Evolutionary conservation across 352 stramenopile genomes (phyloP), one percentile per base, ranked within the genome.

Genomic region (Phytopythium helicoides): DNA sequence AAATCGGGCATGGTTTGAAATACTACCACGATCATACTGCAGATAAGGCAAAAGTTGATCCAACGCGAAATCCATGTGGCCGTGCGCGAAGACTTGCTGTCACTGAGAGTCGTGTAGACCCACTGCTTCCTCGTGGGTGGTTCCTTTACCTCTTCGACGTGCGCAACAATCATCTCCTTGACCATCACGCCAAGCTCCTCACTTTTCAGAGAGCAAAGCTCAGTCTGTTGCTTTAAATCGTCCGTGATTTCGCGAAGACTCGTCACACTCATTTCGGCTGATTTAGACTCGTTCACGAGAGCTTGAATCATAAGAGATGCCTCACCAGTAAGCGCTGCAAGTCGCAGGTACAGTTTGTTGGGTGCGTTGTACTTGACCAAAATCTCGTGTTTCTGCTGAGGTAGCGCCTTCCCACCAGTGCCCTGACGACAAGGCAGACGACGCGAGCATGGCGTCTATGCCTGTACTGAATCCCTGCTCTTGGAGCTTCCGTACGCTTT

Each of bases 1-100:
- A 91, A 52, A 21, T 91, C 81, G 1, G 81, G 81, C 78, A 91
- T 89, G 16, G 81, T 91, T 52, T 91, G 73, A 40, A 88, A 80
- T 23, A 87, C 64, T n/a, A 91, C 75, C 35, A 88, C 68, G 58
- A 86, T 65, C 71, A 92, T 88, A 60, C 76, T 87, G 18, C 78
- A 70, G 22, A 89, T 67, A n/a, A 85, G 70, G 51, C 74, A 86
- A 41, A 70, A 79, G 21, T 74, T 73, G n/a, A 82, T 56, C 80
- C 80, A 91, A 6, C 71, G 68, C 9, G 59, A 70, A 23, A 84
- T 67, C 33, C 53, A 73, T 9, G 58, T 57, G 33, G 71, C 73
- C 14, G 64, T 25, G 1, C 66, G 47, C 19, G 77, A 88, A 11
- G 74, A 86, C 2, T 60, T 66, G 25, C 66, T 73, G 16, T 88